Evolutionary conservation across 2,329 filamentous ascomycete species (phyloP), one percentile per base, ranked within the genome.

Genomic region (Phyllosticta citribraziliensis): DNA sequence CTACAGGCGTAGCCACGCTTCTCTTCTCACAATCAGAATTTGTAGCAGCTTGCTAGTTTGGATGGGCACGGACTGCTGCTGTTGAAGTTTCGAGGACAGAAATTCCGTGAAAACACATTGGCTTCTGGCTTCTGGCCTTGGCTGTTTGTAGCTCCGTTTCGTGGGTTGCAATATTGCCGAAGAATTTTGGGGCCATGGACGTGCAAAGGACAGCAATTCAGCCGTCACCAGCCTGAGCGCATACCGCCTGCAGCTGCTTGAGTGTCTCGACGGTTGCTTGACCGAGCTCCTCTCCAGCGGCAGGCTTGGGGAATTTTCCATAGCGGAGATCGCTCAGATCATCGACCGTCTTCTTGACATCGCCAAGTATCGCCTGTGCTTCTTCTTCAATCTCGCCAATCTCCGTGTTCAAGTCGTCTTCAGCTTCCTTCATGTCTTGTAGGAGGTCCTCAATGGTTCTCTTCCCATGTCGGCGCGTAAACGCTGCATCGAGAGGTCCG

Each of bases 251-350:
- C 35, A 91, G 77, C 64, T 81, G 80, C 64, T 79, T 76, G 40
- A 94, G 76, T 5, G 86, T 86, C 55, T 86, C 82, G 19, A 91
- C 75, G 30, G 90, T 82, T 65, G 91, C 86, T 55, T 84, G 80
- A 25, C 79, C 79, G 33, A 92, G 74, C 63, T 84, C 79, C 22
- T 79, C 73, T 64, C 88, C 88, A 11, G 73, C 75, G 22, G 73
- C 70, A 24, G 76, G 71, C 24, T 75, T 75, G 50, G 75, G 73
- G 62, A 94, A 82, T 60, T 85, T 86, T 47, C 91, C 91, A 68
- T 94, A 93, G 54, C 89, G 85, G 60, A 96, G 79, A 73, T 95
- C 89, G 72, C 90, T 95, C 70, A 96, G 76, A 55, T 83, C 84
- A 33, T 87, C 87, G 17, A 94, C 82, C 0, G 82, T 86, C 61